phyloP scores from a whole-genome alignment of 2,329 filamentous ascomycete species.

The Myriangium duriaei region DNA sequence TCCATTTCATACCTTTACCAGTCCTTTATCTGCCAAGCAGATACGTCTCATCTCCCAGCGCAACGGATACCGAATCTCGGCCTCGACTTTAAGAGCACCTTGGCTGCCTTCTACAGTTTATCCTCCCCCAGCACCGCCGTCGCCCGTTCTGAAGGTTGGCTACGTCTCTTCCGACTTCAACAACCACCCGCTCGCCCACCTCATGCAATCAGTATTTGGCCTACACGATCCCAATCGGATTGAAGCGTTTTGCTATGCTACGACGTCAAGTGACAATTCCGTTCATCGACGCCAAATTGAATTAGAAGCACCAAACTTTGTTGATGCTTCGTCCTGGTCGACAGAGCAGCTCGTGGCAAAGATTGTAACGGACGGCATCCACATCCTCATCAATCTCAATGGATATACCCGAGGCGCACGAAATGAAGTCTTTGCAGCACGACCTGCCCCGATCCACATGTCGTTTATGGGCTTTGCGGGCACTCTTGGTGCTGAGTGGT shows the following conservation, averaged over 20 bases:
- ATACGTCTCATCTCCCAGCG: slow-evolving; percentile 90
- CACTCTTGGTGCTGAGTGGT: slow-evolving; percentile 94
- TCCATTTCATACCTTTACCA: slow-evolving; percentile 96
- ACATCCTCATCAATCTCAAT: slow-evolving; percentile 95
- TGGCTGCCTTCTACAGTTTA: slow-evolving; percentile 79
- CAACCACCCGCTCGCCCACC: slow-evolving; percentile 87
- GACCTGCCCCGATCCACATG: slow-evolving; percentile 94
- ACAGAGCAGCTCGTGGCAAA: slow-evolving; percentile 74
- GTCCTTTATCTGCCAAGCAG: slow-evolving; percentile 78
- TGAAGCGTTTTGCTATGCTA: slow-evolving; percentile 89
- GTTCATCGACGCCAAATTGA: slow-evolving; percentile 87
- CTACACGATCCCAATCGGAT: slow-evolving; percentile 64
- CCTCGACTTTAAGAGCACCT: slow-evolving; percentile 69
- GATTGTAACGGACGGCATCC: slow-evolving; percentile 76
- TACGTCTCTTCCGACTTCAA: slow-evolving; percentile 99
- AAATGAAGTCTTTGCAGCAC: slow-evolving; percentile 92
- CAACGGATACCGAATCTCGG: slow-evolving; percentile 86
- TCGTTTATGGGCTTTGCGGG: slow-evolving; percentile 99
- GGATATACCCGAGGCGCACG: slow-evolving; percentile 94
- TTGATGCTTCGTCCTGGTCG: slow-evolving; percentile 77
- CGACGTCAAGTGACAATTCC: slow-evolving; percentile 80
- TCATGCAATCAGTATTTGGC: slow-evolving; percentile 98
- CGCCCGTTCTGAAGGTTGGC: slow-evolving; percentile 75
- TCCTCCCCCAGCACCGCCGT: slow-evolving; percentile 70
- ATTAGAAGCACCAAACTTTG: slow-evolving; percentile 78